Conservation (phyloP, 2,329 filamentous ascomycete genomes). For the Tetracladium maxilliforme region DNA sequence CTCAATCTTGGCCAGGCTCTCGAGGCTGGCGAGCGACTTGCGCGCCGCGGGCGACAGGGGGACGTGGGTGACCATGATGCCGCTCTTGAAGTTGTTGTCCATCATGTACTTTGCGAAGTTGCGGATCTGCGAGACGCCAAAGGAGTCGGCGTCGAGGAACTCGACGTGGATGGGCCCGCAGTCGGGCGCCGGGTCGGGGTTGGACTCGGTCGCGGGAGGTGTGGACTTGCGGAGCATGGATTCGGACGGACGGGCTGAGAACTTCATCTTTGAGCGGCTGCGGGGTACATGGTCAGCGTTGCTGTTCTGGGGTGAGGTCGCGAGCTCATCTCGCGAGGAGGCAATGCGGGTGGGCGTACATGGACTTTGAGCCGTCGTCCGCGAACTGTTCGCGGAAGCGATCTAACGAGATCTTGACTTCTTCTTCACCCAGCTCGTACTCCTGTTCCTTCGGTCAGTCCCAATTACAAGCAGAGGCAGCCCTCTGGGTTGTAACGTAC, state of each 20-base stretch:
- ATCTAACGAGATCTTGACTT: conserved; percentile 76
- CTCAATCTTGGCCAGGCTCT: conserved; percentile 69
- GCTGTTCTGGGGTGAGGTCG: not conserved
- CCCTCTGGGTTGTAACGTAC: conserved; percentile 34
- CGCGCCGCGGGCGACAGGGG: conserved; percentile 75
- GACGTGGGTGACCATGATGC: conserved; percentile 77
- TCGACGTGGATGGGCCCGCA: conserved; percentile 88
- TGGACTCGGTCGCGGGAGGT: conserved; percentile 49
- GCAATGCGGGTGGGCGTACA: conserved; percentile 4
- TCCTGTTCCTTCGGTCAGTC: too few relatives aligned
- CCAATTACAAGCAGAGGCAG: too few relatives aligned
- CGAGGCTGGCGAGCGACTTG: conserved; percentile 69
- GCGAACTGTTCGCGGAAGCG: conserved; percentile 63
- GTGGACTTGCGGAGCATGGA: conserved; percentile 79
- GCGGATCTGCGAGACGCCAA: conserved; percentile 88
- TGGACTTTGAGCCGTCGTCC: conserved; percentile 62
- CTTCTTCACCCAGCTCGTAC: conserved; percentile 81
- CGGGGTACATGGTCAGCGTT: conserved; percentile 4
- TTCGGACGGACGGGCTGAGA: conserved; percentile 73
- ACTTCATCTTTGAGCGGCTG: conserved; percentile 74
- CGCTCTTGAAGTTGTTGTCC: conserved; percentile 70
- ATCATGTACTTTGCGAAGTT: conserved; percentile 73
- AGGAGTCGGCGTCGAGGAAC: conserved; percentile 65
- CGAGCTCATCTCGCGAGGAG: conserved; percentile 4
- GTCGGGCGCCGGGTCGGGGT: conserved; percentile 56